phyloP scores from a whole-genome alignment of 1,139 yeast genomes.

The Debaryomycetaceae sp. region DNA sequence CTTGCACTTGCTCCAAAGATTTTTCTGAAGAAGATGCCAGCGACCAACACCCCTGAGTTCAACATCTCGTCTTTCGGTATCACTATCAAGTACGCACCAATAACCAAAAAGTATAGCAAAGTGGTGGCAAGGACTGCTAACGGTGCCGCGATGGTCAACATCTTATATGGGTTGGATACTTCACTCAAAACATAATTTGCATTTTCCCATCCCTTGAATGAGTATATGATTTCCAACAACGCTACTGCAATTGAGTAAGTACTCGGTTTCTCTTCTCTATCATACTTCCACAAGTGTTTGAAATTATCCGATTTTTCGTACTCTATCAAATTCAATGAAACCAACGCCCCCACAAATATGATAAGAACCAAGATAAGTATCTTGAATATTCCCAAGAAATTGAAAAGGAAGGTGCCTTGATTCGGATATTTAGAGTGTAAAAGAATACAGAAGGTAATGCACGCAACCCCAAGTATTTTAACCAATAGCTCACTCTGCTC shows the following conservation, averaged over 20 bases:
- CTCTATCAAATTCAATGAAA: conserved; percentile 13
- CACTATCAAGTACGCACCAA: conserved; percentile 71
- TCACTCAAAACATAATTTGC: conserved; percentile 44
- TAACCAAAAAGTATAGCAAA: conserved; percentile 62
- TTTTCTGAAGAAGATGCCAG: conserved; percentile 69
- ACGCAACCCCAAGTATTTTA: conserved; percentile 42
- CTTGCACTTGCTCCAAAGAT: conserved; percentile 71
- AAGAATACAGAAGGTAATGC: conserved; percentile 39
- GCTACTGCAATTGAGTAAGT: conserved; percentile 40
- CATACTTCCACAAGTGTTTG: conserved; percentile 24
- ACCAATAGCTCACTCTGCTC: conserved; percentile 22
- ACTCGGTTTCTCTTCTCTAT: conserved; percentile 14
- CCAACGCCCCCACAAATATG: conserved; percentile 34
- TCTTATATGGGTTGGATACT: conserved; percentile 56
- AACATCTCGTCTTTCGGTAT: conserved; percentile 62
- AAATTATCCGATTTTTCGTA: conserved; percentile 16
- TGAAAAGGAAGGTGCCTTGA: conserved; percentile 42
- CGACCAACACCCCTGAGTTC: conserved; percentile 65
- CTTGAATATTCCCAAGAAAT: conserved; percentile 42
- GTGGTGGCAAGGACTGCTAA: conserved; percentile 59
- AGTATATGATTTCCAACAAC: conserved; percentile 36
- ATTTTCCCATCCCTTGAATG: conserved; percentile 45
- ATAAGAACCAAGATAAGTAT: conserved; percentile 38
- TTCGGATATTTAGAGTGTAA: conserved; percentile 38
- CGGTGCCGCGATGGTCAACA: conserved; percentile 72